Evolutionary conservation across 2,329 filamentous ascomycete genomes (phyloP), one percentile per base, ranked within the genome.

Genomic region (Thermomyces lanuginosus): DNA sequence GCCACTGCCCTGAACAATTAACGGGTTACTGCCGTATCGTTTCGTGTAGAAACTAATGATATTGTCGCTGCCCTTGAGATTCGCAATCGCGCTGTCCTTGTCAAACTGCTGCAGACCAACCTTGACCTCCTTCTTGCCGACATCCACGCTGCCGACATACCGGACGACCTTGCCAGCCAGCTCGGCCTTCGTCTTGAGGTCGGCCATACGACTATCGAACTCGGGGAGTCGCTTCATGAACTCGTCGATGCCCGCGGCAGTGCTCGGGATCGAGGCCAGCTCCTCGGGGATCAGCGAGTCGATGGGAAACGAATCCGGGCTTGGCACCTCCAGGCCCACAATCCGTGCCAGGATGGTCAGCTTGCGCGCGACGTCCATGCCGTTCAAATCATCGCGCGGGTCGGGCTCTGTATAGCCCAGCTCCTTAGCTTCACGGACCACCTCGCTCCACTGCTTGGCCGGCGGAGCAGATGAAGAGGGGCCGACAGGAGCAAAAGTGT

Each of bases 11-110:
- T 95, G 86, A 36, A 98, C 72, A 48, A 93, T 92, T 36, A 98
- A 63, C 22, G 89, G 84, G 55, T 86, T 91, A 48, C 64, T 68
- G 32, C 83, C 83, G 49, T 98, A 98, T 44, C 89, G 69, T 64
- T 91, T 78, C 4, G 89, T 98, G 58, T 93, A 92, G 64, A 98
- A 93, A 63, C 76, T 92, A 49, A 98, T 92, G 51, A 98, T 92
- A 62, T 98, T 98, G 52, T 95, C 89, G 53, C 84, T 95, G 18
- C 89, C 89, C 67, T 92, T 92, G 31, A 98, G 65, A 24, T 79
- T 77, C 8, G 89, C 89, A 57, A 98, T 93, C 8, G 89, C 80
- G 48, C 91, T 82, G 34, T 77, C 79, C 41, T 71, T 72, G 39
- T 92, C 83, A 42, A 83, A 84, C 57, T 77, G 80, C 64, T 93